phyloP scores from a whole-genome alignment of 2,329 filamentous ascomycete genomes.

The Raffaelea arxii region DNA sequence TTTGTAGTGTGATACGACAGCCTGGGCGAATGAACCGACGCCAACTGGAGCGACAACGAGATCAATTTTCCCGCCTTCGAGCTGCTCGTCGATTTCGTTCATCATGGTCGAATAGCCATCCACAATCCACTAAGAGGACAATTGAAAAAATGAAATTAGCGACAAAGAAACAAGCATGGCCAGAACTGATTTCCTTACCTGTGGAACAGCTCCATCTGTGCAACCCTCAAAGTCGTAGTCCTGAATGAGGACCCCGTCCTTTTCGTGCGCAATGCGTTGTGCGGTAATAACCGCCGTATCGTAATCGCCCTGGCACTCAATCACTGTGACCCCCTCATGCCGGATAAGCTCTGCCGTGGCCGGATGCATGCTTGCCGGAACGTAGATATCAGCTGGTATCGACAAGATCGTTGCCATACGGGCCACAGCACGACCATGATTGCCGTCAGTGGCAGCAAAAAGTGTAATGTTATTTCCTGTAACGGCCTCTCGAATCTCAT shows the following conservation, averaged over 20 bases:
- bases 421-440: conserved; percentile 65
- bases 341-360: conserved; percentile 44
- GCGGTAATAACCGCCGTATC: conserved; percentile 49
- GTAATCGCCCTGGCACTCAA: conserved; percentile 39
- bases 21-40: conserved; percentile 63
- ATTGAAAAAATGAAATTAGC: not conserved
- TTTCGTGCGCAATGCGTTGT: conserved; percentile 21
- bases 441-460: conserved; percentile 54
- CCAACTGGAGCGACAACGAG: conserved; percentile 56
- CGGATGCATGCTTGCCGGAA: conserved; percentile 48
- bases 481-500: conserved; percentile 26
- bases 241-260: conserved; percentile 48
- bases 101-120: conserved; percentile 71
- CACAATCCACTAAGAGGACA: conserved; percentile 51
- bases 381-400: conserved; percentile 39
- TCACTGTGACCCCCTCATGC: conserved; percentile 52
- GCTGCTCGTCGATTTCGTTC: conserved; percentile 54
- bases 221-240: conserved; percentile 61
- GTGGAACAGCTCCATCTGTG: conserved; percentile 53
- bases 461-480: conserved; percentile 4
- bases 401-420: conserved; percentile 44
- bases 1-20: conserved; percentile 58
- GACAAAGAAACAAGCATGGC: not conserved
- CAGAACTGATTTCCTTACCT: conserved; percentile 23
- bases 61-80: conserved; percentile 2